phyloP scores from a whole-genome alignment of 139 green algal species.

The Choricystis sp. region DNA sequence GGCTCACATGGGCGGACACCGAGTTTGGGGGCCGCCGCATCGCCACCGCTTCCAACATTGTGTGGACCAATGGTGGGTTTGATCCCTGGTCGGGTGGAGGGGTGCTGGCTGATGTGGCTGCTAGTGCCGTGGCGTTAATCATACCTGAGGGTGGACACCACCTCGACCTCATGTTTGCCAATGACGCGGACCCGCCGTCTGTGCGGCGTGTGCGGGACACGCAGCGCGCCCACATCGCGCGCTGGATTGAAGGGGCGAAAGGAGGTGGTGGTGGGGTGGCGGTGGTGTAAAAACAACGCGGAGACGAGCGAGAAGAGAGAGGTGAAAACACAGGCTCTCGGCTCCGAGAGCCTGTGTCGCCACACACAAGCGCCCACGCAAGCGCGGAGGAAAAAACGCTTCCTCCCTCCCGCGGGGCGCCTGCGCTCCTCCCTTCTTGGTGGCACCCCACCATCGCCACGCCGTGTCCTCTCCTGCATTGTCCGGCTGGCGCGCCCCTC shows the following conservation, averaged over 20 bases:
- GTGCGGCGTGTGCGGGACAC: constrained; percentile 3
- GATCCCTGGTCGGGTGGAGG: constrained; percentile 1
- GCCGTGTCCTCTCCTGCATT: too few relatives aligned
- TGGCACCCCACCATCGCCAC: too few relatives aligned
- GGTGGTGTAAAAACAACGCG: too few relatives aligned
- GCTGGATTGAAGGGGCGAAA: neutral
- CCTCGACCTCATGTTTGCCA: constrained; percentile 10
- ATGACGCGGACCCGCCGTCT: constrained; percentile 1
- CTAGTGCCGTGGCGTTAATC: constrained; percentile 3
- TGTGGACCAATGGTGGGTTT: constrained; percentile 2
- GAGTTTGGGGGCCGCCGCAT: neutral
- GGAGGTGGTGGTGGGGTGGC: neutral
- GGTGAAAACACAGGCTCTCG: too few relatives aligned
- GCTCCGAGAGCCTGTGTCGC: too few relatives aligned
- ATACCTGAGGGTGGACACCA: constrained; percentile 11
- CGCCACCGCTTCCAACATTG: neutral
- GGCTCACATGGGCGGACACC: neutral
- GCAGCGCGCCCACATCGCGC: neutral
- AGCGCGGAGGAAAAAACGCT: too few relatives aligned
- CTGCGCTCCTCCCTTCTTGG: too few relatives aligned
- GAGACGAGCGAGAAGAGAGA: too few relatives aligned
- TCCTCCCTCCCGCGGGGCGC: too few relatives aligned
- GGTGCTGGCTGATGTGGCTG: neutral
- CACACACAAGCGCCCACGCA: too few relatives aligned
- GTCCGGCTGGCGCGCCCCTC: too few relatives aligned